Evolutionary conservation across 2,329 filamentous ascomycete genomes (phyloP), one percentile per base, ranked within the genome.

Genomic region (Fusarium aywerte): DNA sequence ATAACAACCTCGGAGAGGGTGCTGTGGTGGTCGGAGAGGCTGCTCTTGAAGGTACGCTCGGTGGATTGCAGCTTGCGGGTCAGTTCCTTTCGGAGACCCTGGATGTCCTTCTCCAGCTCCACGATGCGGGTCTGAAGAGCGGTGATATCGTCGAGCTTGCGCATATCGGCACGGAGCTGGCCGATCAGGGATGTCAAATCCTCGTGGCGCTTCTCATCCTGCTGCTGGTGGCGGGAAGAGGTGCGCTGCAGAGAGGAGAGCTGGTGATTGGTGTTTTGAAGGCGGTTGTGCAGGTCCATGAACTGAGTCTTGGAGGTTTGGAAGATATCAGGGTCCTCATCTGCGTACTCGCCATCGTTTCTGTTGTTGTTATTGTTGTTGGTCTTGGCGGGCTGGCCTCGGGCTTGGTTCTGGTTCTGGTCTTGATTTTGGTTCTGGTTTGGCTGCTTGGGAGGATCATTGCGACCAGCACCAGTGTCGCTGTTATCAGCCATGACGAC

Each of bases 261-360:
- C 73, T 91, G 89, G 78, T 92, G 89, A 77, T 88, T 88, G 59
- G 92, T 83, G 70, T 82, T 84, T 77, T 94, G 92, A 18, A 98
- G 82, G 31, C 93, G 91, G 81, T 91, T 91, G 82, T 97, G 91
- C 15, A 98, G 84, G 76, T 97, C 94, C 32, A 85, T 84, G 75
- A 97, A 95, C 77, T 97, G 93, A 13, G 81, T 80, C 69, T 80
- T 80, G 67, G 84, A 84, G 42, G 80, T 82, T 21, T 80, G 78
- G 73, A 85, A 84, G 31, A 75, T 73, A 44, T 84, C 81, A 49
- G 86, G 77, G 32, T 80, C 75, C 58, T 80, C 69, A 71, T 89
- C 85, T 42, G 82, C 80, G 42, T 85, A 76, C 43, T 77, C 72
- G 59, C 81, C 78, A 47, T 81, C 79, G 68, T 74, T 62, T 64